These are phyloP conservation scores for Psidium friedrichsthalianum DNA, from an alignment of 345 rosid species.

Conservation along the genomic window DNA sequence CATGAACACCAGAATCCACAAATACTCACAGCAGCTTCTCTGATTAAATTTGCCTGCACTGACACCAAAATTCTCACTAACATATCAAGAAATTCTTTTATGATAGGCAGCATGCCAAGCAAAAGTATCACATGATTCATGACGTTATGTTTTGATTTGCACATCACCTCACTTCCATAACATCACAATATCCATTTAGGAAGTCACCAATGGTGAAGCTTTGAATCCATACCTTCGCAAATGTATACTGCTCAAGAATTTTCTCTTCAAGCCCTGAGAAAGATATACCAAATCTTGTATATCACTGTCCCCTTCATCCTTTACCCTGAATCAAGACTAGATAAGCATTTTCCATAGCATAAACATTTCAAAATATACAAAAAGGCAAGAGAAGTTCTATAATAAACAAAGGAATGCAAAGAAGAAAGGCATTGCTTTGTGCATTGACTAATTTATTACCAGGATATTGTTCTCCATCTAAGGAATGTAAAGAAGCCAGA, in stretches of 20 bases:
- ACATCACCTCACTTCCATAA: background rate
- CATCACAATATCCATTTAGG: background rate
- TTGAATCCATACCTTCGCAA: constrained; percentile 63
- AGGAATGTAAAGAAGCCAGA: background rate
- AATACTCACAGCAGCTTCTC: constrained; percentile 75
- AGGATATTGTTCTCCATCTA: background rate
- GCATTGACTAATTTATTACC: background rate
- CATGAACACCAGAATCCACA: constrained; percentile 90
- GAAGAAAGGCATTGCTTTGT: background rate
- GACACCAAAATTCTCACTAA: background rate
- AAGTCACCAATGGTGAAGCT: background rate
- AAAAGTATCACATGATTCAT: background rate
- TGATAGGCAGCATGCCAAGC: background rate
- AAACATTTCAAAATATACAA: background rate
- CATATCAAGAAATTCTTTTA: background rate
- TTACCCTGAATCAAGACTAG: constrained; percentile 35
- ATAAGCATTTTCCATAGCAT: constrained; percentile 1
- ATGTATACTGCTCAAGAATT: constrained; percentile 82
- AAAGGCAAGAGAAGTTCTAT: background rate
- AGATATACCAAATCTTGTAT: constrained; percentile 66
- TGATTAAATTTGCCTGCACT: constrained; percentile 75
- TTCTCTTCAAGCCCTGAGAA: constrained; percentile 79
- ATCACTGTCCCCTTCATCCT: constrained; percentile 59
- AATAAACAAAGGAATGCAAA: too few species aligned
- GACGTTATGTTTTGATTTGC: background rate